These are phyloP conservation scores for Backusella macrospora DNA, from an alignment of 192 early-diverging fungal species.

Conservation along the genomic window DNA sequence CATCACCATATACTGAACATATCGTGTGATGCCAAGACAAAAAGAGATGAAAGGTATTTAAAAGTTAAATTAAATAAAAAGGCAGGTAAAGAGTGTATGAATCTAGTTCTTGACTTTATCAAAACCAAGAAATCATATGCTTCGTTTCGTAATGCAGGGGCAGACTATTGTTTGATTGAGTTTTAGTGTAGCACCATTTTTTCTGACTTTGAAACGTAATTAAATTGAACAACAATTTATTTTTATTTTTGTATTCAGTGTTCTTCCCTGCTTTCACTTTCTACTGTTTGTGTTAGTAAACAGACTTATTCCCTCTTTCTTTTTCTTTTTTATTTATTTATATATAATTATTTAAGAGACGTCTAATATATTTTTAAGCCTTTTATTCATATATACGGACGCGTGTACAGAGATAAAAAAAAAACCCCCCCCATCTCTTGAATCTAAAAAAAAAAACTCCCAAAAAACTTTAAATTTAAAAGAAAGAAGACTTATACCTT, in stretches of 20 bases:
- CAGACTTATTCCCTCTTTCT: neutral
- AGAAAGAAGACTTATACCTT: neutral
- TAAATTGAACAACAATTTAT: constrained; percentile 7
- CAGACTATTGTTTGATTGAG: too few relatives aligned
- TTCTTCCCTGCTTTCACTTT: constrained; percentile 2
- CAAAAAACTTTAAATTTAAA: too few relatives aligned
- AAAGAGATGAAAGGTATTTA: too few relatives aligned
- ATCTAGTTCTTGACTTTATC: too few relatives aligned
- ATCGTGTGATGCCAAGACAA: too few relatives aligned
- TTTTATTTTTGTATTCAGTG: neutral
- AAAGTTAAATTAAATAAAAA: too few relatives aligned
- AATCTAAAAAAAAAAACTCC: too few relatives aligned
- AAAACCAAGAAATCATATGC: too few relatives aligned
- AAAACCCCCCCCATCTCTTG: neutral
- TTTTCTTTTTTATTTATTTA: constrained; percentile 2
- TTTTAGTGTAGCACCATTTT: neutral
- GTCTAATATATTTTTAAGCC: constrained; percentile 7
- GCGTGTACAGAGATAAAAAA: neutral
- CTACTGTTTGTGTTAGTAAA: constrained; percentile 9
- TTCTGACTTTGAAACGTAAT: neutral
- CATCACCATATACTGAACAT: too few relatives aligned
- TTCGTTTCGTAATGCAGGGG: neutral
- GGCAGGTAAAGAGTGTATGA: too few relatives aligned
- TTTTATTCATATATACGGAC: neutral
- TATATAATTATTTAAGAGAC: neutral